Conservation (phyloP, 129 eudicot species). For the Pseudognaphalium luteoalbum region DNA sequence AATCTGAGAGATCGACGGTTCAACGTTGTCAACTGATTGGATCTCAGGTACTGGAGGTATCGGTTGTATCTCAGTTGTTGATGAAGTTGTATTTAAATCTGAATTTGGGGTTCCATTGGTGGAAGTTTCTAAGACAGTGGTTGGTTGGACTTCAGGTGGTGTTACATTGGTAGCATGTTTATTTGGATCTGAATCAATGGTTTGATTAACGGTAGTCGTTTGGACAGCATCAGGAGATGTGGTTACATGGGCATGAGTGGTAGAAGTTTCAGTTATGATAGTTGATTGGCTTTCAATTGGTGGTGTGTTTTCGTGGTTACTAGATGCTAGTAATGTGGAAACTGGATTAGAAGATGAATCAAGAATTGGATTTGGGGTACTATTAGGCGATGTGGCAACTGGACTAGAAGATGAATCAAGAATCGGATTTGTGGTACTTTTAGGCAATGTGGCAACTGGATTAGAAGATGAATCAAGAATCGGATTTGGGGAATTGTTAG, state of each 20-base stretch:
- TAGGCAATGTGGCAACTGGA: not conserved
- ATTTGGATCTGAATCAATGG: not conserved
- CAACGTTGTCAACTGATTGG: not conserved
- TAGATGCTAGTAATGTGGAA: not conserved
- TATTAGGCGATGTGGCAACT: not conserved
- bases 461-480: no score
- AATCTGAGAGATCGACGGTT: not conserved
- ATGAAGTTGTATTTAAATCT: not conserved
- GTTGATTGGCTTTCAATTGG: not conserved
- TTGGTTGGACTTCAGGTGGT: not conserved
- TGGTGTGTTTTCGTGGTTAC: not conserved
- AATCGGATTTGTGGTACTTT: not conserved
- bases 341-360: no score
- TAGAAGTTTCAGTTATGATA: not conserved
- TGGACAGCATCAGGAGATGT: not conserved
- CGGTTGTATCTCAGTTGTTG: not conserved
- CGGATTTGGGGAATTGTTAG: no score
- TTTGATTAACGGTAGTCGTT: conserved; percentile 2
- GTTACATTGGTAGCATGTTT: not conserved
- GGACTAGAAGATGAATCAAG: no score
- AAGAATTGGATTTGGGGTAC: not conserved
- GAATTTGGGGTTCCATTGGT: not conserved
- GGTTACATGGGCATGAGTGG: not conserved
- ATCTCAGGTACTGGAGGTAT: not conserved
- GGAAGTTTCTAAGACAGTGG: not conserved